Base-by-base conservation (phyloP, 345 rosid species). In the Populus pruinosa region DNA sequence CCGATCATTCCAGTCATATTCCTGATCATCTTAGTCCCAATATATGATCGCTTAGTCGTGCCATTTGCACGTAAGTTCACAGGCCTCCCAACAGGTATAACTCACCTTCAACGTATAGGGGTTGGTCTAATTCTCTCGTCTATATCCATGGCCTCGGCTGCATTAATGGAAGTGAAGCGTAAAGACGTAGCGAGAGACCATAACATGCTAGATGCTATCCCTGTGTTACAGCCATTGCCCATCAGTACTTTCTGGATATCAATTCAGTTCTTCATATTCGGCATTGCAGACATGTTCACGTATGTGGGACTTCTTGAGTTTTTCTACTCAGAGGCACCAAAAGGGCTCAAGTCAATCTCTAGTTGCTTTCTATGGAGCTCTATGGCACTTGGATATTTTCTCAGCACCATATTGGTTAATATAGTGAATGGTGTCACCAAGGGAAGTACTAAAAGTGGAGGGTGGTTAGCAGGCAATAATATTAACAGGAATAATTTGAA, bases 391-490 rank as follows among this genome's bases (percentile, higher is more conserved):
- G 92, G 92, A 27, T 86, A 84, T 67, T 89, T 75, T 75, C n/a
- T 78, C 16, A 88, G 94, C 72, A 79, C 88, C 20, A 71, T 88
- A 5, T 1, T 89, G 80, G 88, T 89, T 59, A 77, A 85, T 64
- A 75, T 89, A 0, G 90, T 88, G 16, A 87, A 89, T 39, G 13
- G 74, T 0, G 85, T 85, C 8, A 87, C 90, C 0, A 73, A 78
- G 77, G 62, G 72, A 11, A 29, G 13, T 31, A 82, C 89, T 0
- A 77, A 74, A 21, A 84, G 82, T 55, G 81, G 88, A 44, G 94
- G 91, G 6, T 91, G 92, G 92, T 82, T 91, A 31, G 88, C 83
- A 7, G 94, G 94, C 12, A 89, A 87, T 71, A 89, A 88, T 59
- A 76, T 89, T 18, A 91, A 91, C 80, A 78, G 84, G 85, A 89